Base-by-base conservation (phyloP, 2,329 filamentous ascomycete genomes). In the Talaromyces sp. region DNA sequence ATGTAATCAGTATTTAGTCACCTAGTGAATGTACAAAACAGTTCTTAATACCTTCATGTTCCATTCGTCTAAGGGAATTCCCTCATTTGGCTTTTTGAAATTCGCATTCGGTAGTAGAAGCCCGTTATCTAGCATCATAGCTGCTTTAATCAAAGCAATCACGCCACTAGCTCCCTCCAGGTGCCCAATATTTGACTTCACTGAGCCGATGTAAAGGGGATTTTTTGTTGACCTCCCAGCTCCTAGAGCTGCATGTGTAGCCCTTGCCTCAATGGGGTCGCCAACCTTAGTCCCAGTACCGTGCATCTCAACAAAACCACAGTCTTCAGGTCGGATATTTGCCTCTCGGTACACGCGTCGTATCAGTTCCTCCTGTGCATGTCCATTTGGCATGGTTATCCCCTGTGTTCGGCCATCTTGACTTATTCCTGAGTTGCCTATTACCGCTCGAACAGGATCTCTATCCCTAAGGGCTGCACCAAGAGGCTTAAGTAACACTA, bases 311-410 rank as follows among this genome's bases (percentile, higher is more conserved):
- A 9, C 74, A 67, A 19, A 66, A 4, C 54, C 56, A n/a, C 56
- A 59, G 5, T 60, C 58, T 14, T 38, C 61, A 7, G 49, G 53
- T 17, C 56, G 17, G n/a, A 62, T 58, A 26, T 58, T 46, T 17
- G 55, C 58, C 17, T 60, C 54, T 2, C 29, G 41, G 21, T 62
- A 60, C 13, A 58, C 58, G 4, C 52, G 54, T 19, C 58, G 43
- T 14, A 62, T 57, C 10, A 62, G 43, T 26, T 60, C 35, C 32
- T 60, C 71, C 65, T 84, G 82, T 0, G 80, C 78, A 4, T 68
- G 59, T 4, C 74, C 68, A 58, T 74, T 84, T 0, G 84, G 84
- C 69, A 83, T 77, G 0, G 82, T 85, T 61, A 86, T 81, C 0
- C 83, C 83, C 27, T 70, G 73, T 0, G 85, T 87, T 46, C 78